phyloP scores from a whole-genome alignment of 495 filamentous ascomycete genomes.

The Aspergillus cavernicola region DNA sequence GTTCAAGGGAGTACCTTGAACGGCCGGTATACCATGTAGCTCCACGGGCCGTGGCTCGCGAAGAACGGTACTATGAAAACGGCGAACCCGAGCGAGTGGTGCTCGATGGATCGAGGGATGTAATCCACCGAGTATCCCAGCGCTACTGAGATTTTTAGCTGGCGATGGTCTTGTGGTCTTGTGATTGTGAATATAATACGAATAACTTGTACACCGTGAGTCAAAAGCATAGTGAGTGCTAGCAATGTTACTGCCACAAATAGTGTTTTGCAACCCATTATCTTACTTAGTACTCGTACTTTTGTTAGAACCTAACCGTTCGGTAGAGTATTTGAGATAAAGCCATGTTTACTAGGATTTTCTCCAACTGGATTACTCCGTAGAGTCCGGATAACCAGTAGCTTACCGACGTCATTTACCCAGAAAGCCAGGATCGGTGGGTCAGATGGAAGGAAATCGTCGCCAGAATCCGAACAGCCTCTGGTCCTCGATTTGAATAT shows the following conservation, averaged over 20 bases:
- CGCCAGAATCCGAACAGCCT: background rate
- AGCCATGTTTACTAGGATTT: too few relatives aligned
- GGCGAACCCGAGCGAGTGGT: conserved; percentile 31
- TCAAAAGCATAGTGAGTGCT: background rate
- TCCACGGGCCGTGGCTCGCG: conserved; percentile 23
- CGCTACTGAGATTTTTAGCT: conserved; percentile 20
- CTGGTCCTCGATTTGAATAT: too few relatives aligned
- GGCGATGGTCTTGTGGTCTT: background rate
- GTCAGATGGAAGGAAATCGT: background rate
- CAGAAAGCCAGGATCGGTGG: background rate
- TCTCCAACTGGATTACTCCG: background rate
- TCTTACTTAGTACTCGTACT: too few relatives aligned
- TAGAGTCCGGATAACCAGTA: background rate
- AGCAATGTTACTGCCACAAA: background rate
- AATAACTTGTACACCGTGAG: background rate
- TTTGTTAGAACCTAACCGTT: too few relatives aligned
- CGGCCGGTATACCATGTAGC: conserved; percentile 36
- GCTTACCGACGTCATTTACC: conserved; percentile 1
- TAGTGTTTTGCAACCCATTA: too few relatives aligned
- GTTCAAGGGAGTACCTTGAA: conserved; percentile 41
- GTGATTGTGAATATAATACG: background rate
- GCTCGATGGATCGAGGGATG: conserved; percentile 27
- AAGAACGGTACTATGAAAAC: conserved; percentile 38
- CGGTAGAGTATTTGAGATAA: too few relatives aligned
- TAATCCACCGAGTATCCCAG: conserved; percentile 29